These are phyloP conservation scores for Cyberlindnera saturnus DNA, from an alignment of 805 yeast genomes.

Conservation along the genomic window DNA sequence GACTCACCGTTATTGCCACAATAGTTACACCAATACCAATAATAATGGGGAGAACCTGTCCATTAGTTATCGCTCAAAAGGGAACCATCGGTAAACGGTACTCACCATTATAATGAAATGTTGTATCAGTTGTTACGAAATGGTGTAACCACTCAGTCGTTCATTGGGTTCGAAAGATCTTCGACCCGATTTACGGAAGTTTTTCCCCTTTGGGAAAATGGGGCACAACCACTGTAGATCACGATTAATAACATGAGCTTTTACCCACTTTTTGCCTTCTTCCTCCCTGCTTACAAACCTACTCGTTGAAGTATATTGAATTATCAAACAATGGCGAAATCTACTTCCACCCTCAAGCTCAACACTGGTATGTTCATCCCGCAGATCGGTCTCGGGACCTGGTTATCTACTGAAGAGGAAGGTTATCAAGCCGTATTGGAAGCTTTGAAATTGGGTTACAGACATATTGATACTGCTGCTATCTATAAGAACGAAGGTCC, in stretches of 20 bases:
- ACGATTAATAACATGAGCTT: too few species aligned
- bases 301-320: too few species aligned
- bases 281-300: too few species aligned
- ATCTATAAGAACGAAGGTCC: constrained; percentile 49
- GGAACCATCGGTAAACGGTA: not conserved
- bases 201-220: too few species aligned
- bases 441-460: constrained; percentile 37
- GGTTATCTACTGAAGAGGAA: constrained; percentile 31
- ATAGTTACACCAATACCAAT: constrained; percentile 50
- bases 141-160: too few species aligned
- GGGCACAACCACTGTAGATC: too few species aligned
- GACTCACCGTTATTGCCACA: constrained; percentile 41
- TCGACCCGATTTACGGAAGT: too few species aligned
- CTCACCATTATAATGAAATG: too few species aligned
- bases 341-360: constrained; percentile 15
- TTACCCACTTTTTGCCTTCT: too few species aligned
- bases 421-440: constrained; percentile 10
- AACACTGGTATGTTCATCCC: constrained; percentile 51
- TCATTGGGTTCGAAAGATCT: too few species aligned
- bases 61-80: not conserved
- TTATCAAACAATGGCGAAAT: too few species aligned
- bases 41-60: constrained; percentile 42
- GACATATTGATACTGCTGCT: constrained; percentile 59
- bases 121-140: too few species aligned
- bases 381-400: constrained; percentile 46